Percentiles rank a stretch among this genome's conserved stretches.
Conservation (phyloP, 2,329 filamentous ascomycete species). For the Claviceps fusiformis region DNA sequence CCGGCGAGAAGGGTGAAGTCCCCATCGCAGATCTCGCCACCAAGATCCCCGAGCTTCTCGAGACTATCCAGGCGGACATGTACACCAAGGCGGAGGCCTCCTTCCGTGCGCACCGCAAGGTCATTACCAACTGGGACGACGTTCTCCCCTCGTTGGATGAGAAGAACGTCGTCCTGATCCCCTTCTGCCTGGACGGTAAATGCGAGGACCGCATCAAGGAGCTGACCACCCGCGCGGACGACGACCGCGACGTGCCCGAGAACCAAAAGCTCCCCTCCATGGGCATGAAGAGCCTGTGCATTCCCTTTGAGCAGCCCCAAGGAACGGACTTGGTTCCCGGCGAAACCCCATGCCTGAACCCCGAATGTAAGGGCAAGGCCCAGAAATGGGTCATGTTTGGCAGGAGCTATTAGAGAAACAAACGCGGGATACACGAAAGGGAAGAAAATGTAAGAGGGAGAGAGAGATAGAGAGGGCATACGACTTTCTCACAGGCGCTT, state of each 20-base stretch:
- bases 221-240: slow-evolving; percentile 63
- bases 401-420: slow-evolving; percentile 42
- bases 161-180: slow-evolving; percentile 88
- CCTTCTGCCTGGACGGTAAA: slow-evolving; percentile 66
- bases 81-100: slow-evolving; percentile 60
- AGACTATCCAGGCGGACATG: slow-evolving; percentile 80
- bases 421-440: neutral
- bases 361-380: slow-evolving; percentile 63
- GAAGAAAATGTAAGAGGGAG: neutral
- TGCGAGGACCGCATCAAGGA: slow-evolving; percentile 96
- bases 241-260: slow-evolving; percentile 39
- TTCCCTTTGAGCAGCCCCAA: slow-evolving; percentile 68
- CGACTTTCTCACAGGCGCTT: slow-evolving; percentile 2
- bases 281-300: slow-evolving; percentile 62
- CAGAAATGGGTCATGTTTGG: slow-evolving; percentile 92
- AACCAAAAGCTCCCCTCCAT: slow-evolving; percentile 41
- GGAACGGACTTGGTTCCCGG: slow-evolving; percentile 51
- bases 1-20: slow-evolving; percentile 69
- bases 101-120: slow-evolving; percentile 68
- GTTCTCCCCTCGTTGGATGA: slow-evolving; percentile 80
- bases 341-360: slow-evolving; percentile 84
- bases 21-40: slow-evolving; percentile 59
- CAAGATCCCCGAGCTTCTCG: slow-evolving; percentile 67
- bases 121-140: slow-evolving; percentile 77
- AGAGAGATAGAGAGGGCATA: neutral